Evolutionary conservation across 1,139 yeast genomes (phyloP), one percentile per base, ranked within the genome.

Genomic region (Yamadazyma dendronema): DNA sequence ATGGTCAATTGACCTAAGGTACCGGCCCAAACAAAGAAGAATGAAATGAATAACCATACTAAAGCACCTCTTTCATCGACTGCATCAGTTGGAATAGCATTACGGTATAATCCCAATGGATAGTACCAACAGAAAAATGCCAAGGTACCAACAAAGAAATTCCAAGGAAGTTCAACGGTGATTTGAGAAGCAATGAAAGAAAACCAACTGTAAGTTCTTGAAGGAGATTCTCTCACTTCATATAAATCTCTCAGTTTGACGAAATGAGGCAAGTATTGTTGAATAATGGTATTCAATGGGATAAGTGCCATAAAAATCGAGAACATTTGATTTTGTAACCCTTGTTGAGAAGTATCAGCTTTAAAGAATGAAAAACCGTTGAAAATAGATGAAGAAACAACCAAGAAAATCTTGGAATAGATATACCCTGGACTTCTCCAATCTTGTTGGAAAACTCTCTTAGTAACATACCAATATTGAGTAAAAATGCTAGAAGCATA

Each of bases 161-260:
- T 66, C 53, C 51, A 62, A 14, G 70, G 68, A 34, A 66, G 46
- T 48, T 66, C 72, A 4, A 63, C 57, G 10, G 68, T 55, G 35
- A 65, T 53, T 43, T 64, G 70, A 30, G 59, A 65, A 31, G 54
- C 31, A 33, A 66, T 61, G 43, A 74, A 74, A 0, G 76, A 68
- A 37, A 61, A 46, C 79, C 80, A 74, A 43, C 68, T 54, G 52
- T 70, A 74, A 3, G 80, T 69, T 50, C 71, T 71, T 0, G 79
- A 72, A 16, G 96, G 96, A 29, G 95, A 78, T 61, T 89, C 97
- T 57, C 96, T 79, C n/a, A 83, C 90, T 57, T 87, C 96, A 56
- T 86, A 89, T 33, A 89, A 66, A 49, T 80, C 80, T 62, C 96
- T 79, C 59, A 84, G 95, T 33, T 65, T 59, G 34, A 83, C 81